Conservation (phyloP, 2,329 filamentous ascomycete species). For the Beauveria sp. region DNA sequence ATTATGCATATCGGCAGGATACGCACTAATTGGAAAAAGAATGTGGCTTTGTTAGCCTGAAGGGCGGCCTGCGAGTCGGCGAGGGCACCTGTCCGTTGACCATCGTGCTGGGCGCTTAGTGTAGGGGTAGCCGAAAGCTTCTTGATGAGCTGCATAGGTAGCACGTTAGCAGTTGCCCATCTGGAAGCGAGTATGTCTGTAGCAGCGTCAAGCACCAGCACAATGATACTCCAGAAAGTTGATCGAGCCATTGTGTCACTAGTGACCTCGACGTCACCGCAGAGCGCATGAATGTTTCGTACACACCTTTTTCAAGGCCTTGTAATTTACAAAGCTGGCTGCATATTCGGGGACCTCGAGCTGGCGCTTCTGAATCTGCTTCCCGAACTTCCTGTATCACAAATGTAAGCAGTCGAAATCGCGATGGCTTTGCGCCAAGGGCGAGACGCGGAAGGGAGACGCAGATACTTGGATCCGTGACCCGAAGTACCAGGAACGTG, state of each 20-base stretch:
- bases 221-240: background rate
- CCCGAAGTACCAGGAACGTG: background rate
- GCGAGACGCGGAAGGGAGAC: background rate
- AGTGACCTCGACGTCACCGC: background rate
- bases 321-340: constrained; percentile 98
- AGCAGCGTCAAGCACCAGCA: background rate
- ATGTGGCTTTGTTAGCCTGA: constrained; percentile 95
- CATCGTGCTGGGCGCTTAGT: constrained; percentile 67
- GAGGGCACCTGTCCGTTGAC: constrained; percentile 36
- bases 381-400: constrained; percentile 87
- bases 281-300: constrained; percentile 1
- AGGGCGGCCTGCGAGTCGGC: constrained; percentile 79
- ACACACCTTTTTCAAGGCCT: constrained; percentile 91
- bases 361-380: constrained; percentile 98
- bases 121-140: constrained; percentile 89
- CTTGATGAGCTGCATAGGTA: constrained; percentile 77
- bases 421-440: background rate
- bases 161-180: background rate
- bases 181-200: background rate
- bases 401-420: background rate
- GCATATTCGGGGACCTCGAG: constrained; percentile 99
- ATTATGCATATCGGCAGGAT: constrained; percentile 12
- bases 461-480: background rate
- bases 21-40: constrained; percentile 92
- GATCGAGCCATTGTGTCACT: background rate